Evolutionary conservation across 2,329 filamentous ascomycete genomes (phyloP).

Genomic region (Sphaerulina vaccinii): DNA sequence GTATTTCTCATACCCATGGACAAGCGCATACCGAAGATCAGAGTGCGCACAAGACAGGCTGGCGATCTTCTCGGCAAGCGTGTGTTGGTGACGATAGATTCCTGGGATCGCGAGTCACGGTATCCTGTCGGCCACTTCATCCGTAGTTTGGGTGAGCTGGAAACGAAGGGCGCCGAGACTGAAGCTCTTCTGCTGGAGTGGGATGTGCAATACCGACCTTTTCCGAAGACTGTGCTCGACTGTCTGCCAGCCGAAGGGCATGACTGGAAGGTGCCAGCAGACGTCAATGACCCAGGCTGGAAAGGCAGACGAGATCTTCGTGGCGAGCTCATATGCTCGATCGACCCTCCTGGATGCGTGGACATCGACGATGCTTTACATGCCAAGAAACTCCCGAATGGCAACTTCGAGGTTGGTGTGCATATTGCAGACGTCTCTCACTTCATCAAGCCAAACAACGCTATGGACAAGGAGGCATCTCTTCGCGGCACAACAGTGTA

Average conservation of each 20-base stretch:
- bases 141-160: slow-evolving; percentile 85
- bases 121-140: slow-evolving; percentile 94
- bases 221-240: slow-evolving; percentile 91
- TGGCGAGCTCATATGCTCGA: slow-evolving; percentile 88
- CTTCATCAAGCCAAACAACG: slow-evolving; percentile 94
- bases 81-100: slow-evolving; percentile 87
- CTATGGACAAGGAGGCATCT: slow-evolving; percentile 95
- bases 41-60: slow-evolving; percentile 86
- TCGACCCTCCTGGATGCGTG: slow-evolving; percentile 92
- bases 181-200: slow-evolving; percentile 92
- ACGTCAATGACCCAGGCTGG: slow-evolving; percentile 80
- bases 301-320: slow-evolving; percentile 79
- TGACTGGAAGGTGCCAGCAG: slow-evolving; percentile 86
- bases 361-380: slow-evolving; percentile 98
- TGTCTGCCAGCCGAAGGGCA: slow-evolving; percentile 90
- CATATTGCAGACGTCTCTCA: slow-evolving; percentile 99
- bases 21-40: slow-evolving; percentile 94
- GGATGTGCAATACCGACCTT: slow-evolving; percentile 96
- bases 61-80: slow-evolving; percentile 86
- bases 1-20: slow-evolving; percentile 98
- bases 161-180: slow-evolving; percentile 96
- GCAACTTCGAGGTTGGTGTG: slow-evolving; percentile 93
- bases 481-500: slow-evolving; percentile 95
- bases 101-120: slow-evolving; percentile 89
- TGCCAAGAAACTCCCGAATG: slow-evolving; percentile 78